Base-by-base conservation (phyloP, 2,329 filamentous ascomycete genomes). In the Xylaria sp. region DNA sequence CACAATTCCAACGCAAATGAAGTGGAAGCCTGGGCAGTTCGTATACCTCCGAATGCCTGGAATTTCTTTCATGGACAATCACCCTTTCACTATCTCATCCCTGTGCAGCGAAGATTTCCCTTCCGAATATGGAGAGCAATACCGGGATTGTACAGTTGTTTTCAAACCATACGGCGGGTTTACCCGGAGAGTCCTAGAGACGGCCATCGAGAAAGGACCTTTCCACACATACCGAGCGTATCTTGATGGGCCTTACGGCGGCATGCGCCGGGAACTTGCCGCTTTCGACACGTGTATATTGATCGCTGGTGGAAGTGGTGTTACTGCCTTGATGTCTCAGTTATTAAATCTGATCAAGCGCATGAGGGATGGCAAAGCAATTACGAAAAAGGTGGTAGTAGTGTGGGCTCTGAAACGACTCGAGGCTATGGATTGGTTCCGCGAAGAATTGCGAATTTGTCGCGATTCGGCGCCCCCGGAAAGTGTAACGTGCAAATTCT, bases 401-500 rank as follows among this genome's bases (percentile, higher is more conserved):
- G 89, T 98, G n/a, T 98, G 95, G 95, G 90, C 94, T 5, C 84
- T 98, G 73, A 97, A 96, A 81, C 89, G 92, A 65, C 90, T 96
- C 15, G 95, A 98, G 80, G 93, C 94, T 0, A 94, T 98, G 90
- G 94, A 98, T 78, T 98, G 95, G 95, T 98, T 98, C 85, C 92
- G 93, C 73, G 94, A 98, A 81, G 95, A 98, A 80, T 85, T 98
- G 67, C 89, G 94, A 57, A 97, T 98, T 76, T 97, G 95, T 81
- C 89, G 94, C 75, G 93, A 98, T 80, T 91, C 90, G 59, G 94
- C 95, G 10, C 95, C 95, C 1, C 92, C 93, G 0, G 93, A 96
- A 77, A 92, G 92, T 37, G 92, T 98, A 9, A 93, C 92, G 28
- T 98, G 94, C 84, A 94, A 97, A 79, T 98, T 98, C 84, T 98